phyloP scores from a whole-genome alignment of 2,329 filamentous ascomycete species.

The Bipolaris gigantea region DNA sequence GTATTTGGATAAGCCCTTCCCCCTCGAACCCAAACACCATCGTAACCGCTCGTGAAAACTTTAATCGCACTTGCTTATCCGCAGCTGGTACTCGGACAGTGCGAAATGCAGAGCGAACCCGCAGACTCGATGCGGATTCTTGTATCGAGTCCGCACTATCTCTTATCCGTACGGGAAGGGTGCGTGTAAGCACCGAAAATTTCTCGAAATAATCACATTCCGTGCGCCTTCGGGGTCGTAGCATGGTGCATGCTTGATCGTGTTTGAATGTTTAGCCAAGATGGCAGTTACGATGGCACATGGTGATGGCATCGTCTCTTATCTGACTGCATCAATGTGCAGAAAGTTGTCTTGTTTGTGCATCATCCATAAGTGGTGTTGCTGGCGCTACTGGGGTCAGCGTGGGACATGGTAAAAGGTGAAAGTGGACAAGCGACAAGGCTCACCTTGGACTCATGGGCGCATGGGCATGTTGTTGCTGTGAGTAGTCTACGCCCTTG shows the following conservation, averaged over 20 bases:
- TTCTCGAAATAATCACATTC: background rate
- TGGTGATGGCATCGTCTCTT: background rate
- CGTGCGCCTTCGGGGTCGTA: background rate
- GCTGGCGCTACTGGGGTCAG: slow-evolving; percentile 14
- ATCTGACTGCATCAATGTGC: background rate
- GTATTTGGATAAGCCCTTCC: background rate
- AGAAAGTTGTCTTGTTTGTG: background rate
- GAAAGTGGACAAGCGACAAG: background rate
- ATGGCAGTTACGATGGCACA: background rate
- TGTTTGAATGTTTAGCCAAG: background rate
- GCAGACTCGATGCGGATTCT: background rate
- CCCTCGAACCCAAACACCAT: background rate
- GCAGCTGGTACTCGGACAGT: background rate
- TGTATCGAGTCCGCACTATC: background rate
- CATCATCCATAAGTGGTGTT: slow-evolving; percentile 20
- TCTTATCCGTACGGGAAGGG: background rate
- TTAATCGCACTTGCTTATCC: background rate
- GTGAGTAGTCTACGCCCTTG: slow-evolving; percentile 3
- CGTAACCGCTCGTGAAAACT: background rate
- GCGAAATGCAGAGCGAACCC: background rate
- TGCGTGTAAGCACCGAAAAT: background rate
- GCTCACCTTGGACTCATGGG: slow-evolving; percentile 20
- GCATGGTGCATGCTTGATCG: background rate
- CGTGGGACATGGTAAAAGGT: background rate
- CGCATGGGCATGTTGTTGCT: slow-evolving; percentile 14